These are phyloP conservation scores for Clonostachys solani DNA, from an alignment of 2,329 filamentous ascomycete species.

Conservation along the genomic window DNA sequence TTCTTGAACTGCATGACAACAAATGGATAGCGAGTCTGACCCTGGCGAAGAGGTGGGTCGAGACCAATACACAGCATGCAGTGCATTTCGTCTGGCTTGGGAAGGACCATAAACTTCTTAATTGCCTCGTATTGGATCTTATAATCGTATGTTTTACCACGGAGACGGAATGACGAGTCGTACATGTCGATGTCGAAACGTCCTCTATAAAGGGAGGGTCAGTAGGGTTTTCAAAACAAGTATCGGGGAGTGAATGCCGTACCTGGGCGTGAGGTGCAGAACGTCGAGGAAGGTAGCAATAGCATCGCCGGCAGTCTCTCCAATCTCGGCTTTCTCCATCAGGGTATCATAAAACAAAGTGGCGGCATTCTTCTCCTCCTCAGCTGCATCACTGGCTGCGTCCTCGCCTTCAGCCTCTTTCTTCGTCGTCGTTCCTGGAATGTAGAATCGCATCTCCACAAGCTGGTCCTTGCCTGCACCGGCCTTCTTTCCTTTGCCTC, in stretches of 20 bases:
- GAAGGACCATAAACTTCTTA: constrained; percentile 98
- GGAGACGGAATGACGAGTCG: constrained; percentile 92
- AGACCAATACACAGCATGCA: constrained; percentile 92
- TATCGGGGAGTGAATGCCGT: constrained; percentile 11
- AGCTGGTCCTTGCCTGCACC: constrained; percentile 87
- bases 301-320: constrained; percentile 96
- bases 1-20: constrained; percentile 99
- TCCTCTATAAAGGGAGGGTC: constrained; percentile 56
- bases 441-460: constrained; percentile 98
- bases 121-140: constrained; percentile 98
- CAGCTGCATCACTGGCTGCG: constrained; percentile 54
- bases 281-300: constrained; percentile 97
- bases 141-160: constrained; percentile 99
- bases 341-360: constrained; percentile 97
- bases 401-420: constrained; percentile 67
- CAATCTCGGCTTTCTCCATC: constrained; percentile 98
- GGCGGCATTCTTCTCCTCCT: constrained; percentile 86
- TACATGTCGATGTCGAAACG: constrained; percentile 99
- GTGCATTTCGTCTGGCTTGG: constrained; percentile 97
- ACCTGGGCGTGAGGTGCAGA: constrained; percentile 92
- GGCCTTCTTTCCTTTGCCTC: constrained; percentile 79
- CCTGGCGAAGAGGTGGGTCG: constrained; percentile 91
- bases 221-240: constrained; percentile 8
- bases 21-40: constrained; percentile 96
- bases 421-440: constrained; percentile 83